Conservation (phyloP, 768 basidiomycete species). For the Mycena rebaudengoi region DNA sequence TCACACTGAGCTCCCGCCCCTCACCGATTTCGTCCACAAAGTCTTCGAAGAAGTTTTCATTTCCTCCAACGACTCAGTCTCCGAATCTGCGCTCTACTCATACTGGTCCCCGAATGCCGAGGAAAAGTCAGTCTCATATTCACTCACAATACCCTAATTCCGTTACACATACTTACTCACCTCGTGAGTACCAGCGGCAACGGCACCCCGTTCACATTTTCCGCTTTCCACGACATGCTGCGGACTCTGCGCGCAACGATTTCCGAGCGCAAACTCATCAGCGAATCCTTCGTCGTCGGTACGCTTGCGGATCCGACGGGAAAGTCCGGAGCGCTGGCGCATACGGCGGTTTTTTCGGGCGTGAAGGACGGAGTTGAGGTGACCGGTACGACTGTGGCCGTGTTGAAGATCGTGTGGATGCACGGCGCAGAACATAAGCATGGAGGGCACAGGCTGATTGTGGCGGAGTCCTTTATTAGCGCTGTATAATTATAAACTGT, state of each 20-base stretch:
- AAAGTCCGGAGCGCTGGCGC: neutral
- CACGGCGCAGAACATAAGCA: neutral
- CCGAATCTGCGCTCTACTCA: neutral
- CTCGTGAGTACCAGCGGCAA: neutral
- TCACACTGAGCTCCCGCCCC: neutral
- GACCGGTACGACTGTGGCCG: neutral
- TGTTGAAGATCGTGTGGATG: neutral
- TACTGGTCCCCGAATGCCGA: neutral
- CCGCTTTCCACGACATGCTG: neutral
- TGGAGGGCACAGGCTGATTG: conserved; percentile 1
- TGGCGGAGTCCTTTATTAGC: conserved; percentile 5
- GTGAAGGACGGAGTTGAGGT: neutral
- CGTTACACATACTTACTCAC: neutral
- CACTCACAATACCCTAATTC: neutral
- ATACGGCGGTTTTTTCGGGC: neutral
- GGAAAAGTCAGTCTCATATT: neutral
- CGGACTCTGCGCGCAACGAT: neutral
- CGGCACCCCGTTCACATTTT: neutral
- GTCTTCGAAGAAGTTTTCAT: neutral
- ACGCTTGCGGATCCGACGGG: neutral
- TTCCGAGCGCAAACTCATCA: neutral
- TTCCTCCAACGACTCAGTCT: neutral
- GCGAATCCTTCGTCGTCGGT: neutral
- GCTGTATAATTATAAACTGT: no score
- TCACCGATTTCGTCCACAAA: neutral